Conservation (phyloP, 345 rosid genomes). For the Populus ilicifolia region DNA sequence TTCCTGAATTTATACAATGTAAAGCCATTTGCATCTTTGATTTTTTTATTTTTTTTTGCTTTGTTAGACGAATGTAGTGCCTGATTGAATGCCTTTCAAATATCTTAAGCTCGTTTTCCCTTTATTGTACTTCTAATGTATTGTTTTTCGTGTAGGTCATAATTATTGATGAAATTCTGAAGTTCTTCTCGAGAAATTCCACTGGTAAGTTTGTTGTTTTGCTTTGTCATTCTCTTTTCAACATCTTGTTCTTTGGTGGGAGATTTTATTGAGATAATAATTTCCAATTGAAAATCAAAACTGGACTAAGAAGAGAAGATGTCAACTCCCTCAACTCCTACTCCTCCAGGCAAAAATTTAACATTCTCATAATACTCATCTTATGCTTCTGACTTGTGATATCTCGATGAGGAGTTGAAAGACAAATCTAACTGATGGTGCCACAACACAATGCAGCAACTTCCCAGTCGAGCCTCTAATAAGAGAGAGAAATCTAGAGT, state of each 20-base stretch:
- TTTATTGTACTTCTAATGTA: not conserved
- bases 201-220: constrained; percentile 38
- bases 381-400: not conserved
- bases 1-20: not conserved
- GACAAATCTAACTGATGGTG: not conserved
- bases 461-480: not conserved
- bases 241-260: not conserved
- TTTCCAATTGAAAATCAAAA: not conserved
- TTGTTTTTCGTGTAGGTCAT: constrained; percentile 57
- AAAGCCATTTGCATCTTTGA: not conserved
- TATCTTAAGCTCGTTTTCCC: not conserved
- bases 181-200: constrained; percentile 85
- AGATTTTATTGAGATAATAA: not conserved
- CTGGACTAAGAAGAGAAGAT: not conserved
- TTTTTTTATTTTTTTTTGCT: not conserved
- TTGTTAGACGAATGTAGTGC: not conserved
- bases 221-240: not conserved
- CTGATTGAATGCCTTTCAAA: not conserved
- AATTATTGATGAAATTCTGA: constrained; percentile 83
- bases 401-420: not conserved
- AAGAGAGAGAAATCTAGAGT: not conserved
- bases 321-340: not conserved
- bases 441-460: not conserved
- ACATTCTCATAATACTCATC: not conserved
- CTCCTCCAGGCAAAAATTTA: not conserved